A percentile compares a stretch with the other conserved stretches of the same genome.
Conservation (phyloP, 345 rosid species). For the Aethionema arabicum region DNA sequence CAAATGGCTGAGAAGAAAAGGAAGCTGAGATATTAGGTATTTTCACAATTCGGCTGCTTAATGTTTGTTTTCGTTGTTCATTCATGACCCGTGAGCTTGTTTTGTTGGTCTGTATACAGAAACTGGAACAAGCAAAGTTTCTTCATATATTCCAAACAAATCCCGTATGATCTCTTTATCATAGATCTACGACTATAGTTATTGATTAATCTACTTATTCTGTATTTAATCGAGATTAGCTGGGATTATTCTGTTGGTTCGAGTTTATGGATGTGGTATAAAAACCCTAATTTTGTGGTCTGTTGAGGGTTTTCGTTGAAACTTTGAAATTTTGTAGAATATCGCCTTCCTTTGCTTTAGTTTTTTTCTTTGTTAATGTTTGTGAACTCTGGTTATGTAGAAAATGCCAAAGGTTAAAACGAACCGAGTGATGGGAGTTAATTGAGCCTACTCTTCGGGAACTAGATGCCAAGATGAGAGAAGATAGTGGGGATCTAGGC, state of each 20-base stretch:
- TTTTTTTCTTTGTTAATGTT: background rate
- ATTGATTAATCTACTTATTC: background rate
- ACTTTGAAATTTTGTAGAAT: background rate
- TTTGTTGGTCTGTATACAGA: too few species aligned
- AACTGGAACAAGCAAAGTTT: too few species aligned
- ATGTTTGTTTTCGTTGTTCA: too few species aligned
- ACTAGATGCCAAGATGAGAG: conserved; percentile 73
- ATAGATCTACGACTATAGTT: too few species aligned
- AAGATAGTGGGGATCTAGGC: conserved; percentile 70
- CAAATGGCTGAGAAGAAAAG: too few species aligned
- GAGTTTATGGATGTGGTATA: background rate
- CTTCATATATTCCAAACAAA: too few species aligned
- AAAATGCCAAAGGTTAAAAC: conserved; percentile 75
- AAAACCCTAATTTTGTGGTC: conserved; percentile 10
- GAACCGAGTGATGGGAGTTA: conserved; percentile 65
- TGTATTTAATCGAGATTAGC: background rate
- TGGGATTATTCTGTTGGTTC: background rate
- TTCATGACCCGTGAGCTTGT: too few species aligned
- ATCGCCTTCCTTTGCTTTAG: background rate
- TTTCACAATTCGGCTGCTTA: too few species aligned
- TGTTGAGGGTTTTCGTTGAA: background rate
- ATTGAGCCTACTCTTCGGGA: conserved; percentile 77
- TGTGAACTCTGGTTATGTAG: background rate
- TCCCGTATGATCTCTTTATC: too few species aligned
- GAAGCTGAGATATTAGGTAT: too few species aligned